These are phyloP conservation scores for Cryptococcus sp. DNA, from an alignment of 1,284 basidiomycete genomes.

Conservation along the genomic window DNA sequence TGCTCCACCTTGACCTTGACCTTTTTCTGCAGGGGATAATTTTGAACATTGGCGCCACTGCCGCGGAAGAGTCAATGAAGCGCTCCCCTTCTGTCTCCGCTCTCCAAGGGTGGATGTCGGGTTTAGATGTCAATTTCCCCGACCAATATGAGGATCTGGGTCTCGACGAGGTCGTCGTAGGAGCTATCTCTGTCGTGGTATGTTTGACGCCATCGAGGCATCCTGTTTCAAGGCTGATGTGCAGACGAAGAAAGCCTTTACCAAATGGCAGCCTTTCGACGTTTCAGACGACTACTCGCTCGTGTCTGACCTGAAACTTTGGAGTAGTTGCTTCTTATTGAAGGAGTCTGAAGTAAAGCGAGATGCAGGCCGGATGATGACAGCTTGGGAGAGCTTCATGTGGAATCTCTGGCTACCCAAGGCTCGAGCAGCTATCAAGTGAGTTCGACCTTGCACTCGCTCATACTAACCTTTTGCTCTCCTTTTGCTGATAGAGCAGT, in stretches of 20 bases:
- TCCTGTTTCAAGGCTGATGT: neutral
- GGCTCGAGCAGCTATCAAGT: constrained; percentile 82
- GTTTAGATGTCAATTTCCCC: too few species aligned
- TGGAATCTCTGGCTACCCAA: constrained; percentile 94
- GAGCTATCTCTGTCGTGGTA: constrained; percentile 73
- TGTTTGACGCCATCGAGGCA: constrained; percentile 28
- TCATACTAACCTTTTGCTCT: neutral
- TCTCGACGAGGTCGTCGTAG: constrained; percentile 87
- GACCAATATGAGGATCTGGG: constrained; percentile 72
- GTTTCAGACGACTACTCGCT: constrained; percentile 31
- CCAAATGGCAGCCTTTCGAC: constrained; percentile 39
- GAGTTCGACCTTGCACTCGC: constrained; percentile 20
- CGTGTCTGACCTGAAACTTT: constrained; percentile 36
- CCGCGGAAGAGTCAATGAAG: too few species aligned
- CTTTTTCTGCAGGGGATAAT: too few species aligned
- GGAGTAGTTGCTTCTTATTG: constrained; percentile 34
- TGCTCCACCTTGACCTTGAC: too few species aligned
- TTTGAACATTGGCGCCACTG: too few species aligned
- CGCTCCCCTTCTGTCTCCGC: too few species aligned
- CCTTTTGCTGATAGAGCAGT: constrained; percentile 34
- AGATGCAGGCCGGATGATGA: constrained; percentile 57
- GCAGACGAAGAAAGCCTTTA: constrained; percentile 24
- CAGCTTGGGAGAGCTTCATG: constrained; percentile 85
- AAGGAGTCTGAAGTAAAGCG: neutral
- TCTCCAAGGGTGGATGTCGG: constrained; percentile 37